Percentiles rank a stretch among this genome's conserved stretches.
phyloP scores from a whole-genome alignment of 2,329 filamentous ascomycete genomes.

The Eutypa lata region DNA sequence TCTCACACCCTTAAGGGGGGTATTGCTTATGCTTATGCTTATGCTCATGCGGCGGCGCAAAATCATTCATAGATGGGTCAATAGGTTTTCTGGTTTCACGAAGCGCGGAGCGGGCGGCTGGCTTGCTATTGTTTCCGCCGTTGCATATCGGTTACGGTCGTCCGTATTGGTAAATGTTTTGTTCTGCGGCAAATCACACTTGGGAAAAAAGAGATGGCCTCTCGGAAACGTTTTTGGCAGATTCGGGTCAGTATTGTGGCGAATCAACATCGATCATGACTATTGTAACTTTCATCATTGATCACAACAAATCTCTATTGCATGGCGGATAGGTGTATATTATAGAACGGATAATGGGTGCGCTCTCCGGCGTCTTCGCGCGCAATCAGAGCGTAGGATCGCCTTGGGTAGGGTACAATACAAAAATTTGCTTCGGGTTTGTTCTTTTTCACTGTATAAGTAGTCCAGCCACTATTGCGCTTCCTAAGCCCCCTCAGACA shows the following conservation, averaged over 20 bases:
- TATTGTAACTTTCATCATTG: not conserved
- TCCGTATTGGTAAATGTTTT: not conserved
- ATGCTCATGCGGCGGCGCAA: not conserved
- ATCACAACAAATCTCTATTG: not conserved
- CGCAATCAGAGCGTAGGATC: not conserved
- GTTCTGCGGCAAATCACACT: not conserved
- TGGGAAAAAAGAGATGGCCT: not conserved
- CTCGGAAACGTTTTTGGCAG: not conserved
- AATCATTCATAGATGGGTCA: not conserved
- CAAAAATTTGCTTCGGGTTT: not conserved
- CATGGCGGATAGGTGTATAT: not conserved
- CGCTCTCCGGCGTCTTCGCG: not conserved
- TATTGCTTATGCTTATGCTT: not conserved
- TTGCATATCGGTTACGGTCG: not conserved
- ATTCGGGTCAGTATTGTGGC: not conserved
- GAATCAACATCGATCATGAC: not conserved
- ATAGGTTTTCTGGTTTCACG: not conserved
- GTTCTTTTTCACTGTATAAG: not conserved
- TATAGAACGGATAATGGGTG: not conserved
- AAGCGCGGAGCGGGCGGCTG: not conserved
- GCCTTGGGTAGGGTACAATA: not conserved
- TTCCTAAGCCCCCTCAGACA: too few species aligned
- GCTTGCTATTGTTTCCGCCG: not conserved
- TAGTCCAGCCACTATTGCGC: too few species aligned
- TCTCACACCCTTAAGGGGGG: not conserved